Base-by-base conservation (phyloP, 2,329 filamentous ascomycete genomes). In the Mycocentrospora acerina region DNA sequence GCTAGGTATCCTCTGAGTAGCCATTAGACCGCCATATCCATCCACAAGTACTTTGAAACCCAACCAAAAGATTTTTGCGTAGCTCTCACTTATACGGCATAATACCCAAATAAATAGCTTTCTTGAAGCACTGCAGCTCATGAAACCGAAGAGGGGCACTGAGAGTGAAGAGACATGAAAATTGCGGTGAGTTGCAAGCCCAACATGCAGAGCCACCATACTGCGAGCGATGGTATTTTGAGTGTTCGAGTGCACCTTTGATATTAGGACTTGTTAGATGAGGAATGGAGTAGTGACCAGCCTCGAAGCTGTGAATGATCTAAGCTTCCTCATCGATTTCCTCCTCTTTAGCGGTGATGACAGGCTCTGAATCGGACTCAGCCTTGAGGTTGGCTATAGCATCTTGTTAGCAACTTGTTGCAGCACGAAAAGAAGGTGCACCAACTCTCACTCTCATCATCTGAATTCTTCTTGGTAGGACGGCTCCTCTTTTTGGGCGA, bases 401-500 rank as follows among this genome's bases (percentile, higher is more conserved):
- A 15, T 29, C 13, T 6, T 19, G 35, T 11, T 37, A 9, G 41
- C 35, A 13, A 27, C 15, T n/a, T 25, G 35, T 3, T 43, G 37
- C 14, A 37, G 28, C 15, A 38, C 40, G 19, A 10, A 12, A 14
- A 24, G 9, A 7, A 12, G 12, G n/a, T 2, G 18, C 11, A 44
- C 48, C 37, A 29, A 59, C 55, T n/a, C n/a, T n/a, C 29, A 14
- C 37, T 24, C 25, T 55, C 51, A 4, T 51, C 54, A 24, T 49
- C 40, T 9, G 40, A 19, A 12, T 32, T 41, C 44, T 55, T 53
- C 55, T 60, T 60, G 30, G 40, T 52, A 26, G 46, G 24, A 11
- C 58, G 59, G 35, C 52, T 42, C 39, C 51, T 57, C 59, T 67
- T 67, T 52, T 62, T 65, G 17, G 63, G 61, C 1, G 55, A 51